phyloP scores from a whole-genome alignment of 768 basidiomycete genomes.

The Suillus subaureus region DNA sequence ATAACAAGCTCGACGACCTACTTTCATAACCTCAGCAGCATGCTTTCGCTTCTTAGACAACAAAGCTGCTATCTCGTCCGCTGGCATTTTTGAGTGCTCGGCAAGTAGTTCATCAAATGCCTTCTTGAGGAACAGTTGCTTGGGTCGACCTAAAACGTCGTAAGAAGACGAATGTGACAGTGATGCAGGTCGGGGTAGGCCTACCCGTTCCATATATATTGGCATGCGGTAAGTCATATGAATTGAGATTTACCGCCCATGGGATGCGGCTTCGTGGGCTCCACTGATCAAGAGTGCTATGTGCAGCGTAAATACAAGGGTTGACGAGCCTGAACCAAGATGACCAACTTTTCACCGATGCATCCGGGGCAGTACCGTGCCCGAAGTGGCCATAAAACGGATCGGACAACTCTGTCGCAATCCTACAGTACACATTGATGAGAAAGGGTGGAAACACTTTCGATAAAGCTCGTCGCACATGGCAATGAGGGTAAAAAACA shows the following conservation, averaged over 20 bases:
- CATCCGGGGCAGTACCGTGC: conserved; percentile 3
- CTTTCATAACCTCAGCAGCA: background rate
- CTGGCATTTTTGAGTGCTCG: background rate
- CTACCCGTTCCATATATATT: background rate
- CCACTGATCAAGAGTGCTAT: background rate
- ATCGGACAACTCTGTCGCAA: conserved; percentile 5
- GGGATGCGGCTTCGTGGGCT: background rate
- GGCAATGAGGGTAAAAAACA: conserved; percentile 31
- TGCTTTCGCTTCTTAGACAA: background rate
- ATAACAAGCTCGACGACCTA: background rate
- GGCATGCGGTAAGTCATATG: background rate
- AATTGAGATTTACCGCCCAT: background rate
- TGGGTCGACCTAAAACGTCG: background rate
- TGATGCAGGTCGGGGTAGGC: background rate
- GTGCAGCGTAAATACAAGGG: background rate
- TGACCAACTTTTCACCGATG: background rate
- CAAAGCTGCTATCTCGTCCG: background rate
- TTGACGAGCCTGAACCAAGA: background rate
- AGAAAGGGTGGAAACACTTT: background rate
- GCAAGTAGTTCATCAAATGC: background rate
- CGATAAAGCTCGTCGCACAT: background rate
- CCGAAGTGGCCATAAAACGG: conserved; percentile 4
- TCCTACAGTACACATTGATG: background rate
- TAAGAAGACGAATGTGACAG: background rate
- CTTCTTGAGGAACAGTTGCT: background rate